Evolutionary conservation across 805 yeast genomes (phyloP), one percentile per base, ranked within the genome.

Genomic region (Saccharomycopsis vini): DNA sequence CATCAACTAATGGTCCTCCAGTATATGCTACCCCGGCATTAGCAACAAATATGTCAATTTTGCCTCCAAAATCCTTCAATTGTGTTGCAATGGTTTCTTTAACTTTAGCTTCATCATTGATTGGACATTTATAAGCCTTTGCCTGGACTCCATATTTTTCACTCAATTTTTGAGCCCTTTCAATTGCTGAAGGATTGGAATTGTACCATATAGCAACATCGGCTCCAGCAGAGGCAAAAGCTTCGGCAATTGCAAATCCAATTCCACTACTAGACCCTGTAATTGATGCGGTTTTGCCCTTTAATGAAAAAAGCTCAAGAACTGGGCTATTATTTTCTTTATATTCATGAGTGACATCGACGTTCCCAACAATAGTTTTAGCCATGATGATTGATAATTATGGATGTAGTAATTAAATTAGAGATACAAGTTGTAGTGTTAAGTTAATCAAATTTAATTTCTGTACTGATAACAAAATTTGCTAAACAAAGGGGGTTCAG

Each of bases 11-110:
- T 16, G 73, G 73, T 19, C 89, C 88, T 23, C 73, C 68, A 19
- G 76, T 71, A 94, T 94, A 86, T 13, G 87, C 79, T 39, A 85
- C 77, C 34, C 95, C 95, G 12, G 95, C 95, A 60, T 87, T 87
- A 54, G 94, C 94, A 38, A 87, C 92, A 56, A 84, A 81, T 22
- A 85, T 66, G 61, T 87, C 95, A 52, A 87, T 76, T 49, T 75
- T 75, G 44, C 79, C 78, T 23, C 90, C 92, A 59, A 87, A 86
- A 56, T 85, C 94, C 47, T 62, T 51, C 50, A 68, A 73, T 49
- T 78, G 75, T 59, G 68, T 69, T 31, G 56, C 59, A 41, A 81
- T 65, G 13, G 74, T 68, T 16, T 51, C 52, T 49, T 71, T 71
- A 39, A 81, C 85, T 9, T 59, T 67, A 16, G 64, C 69, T 39